Evolutionary conservation across 257 asterid species (phyloP), one percentile per base, ranked within the genome.

Genomic region (Ballota nigra): DNA sequence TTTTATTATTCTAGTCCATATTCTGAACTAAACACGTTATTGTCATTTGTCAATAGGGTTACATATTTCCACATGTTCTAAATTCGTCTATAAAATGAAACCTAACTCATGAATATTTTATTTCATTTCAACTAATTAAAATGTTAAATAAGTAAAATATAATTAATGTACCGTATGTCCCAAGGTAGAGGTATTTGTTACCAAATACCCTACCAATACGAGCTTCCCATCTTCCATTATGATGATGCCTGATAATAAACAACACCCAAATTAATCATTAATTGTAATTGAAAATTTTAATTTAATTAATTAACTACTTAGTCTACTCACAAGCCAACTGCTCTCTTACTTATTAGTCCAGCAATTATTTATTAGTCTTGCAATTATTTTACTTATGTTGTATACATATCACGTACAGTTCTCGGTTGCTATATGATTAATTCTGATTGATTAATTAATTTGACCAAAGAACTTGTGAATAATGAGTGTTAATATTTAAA

Each of bases 221-320:
- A 77, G 98, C 98, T 75, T 94, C 98, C 98, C 98, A 94, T 87
- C 98, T 82, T 56, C 98, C 98, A 75, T 94, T 94, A 63, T 94
- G 97, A 76, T 94, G 98, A 69, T 94, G 98, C 56, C 98, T 94
- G 80, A 33, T 1, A 47, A 78, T 18, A 43, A 60, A 31, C 9
- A 52, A 16, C 0, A n/a, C 41, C 6, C 8, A 34, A 24, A 18
- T 31, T 63, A 12, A 58, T 45, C 12, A 0, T 22, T 2, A 24
- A 0, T 29, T 3, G 11, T 34, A 53, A 12, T 19, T 15, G 20
- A 13, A 18, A 68, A 19, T 11, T 19, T n/a, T 24, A 12, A 13
- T 23, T 8, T 53, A 65, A 64, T 13, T 15, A 33, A 18, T 33
- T 31, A 26, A 45, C 8, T 66, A 45, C 23, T 66, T 4, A 16